Base-by-base conservation (phyloP, 768 basidiomycete genomes). In the Auriscalpium orientale region DNA sequence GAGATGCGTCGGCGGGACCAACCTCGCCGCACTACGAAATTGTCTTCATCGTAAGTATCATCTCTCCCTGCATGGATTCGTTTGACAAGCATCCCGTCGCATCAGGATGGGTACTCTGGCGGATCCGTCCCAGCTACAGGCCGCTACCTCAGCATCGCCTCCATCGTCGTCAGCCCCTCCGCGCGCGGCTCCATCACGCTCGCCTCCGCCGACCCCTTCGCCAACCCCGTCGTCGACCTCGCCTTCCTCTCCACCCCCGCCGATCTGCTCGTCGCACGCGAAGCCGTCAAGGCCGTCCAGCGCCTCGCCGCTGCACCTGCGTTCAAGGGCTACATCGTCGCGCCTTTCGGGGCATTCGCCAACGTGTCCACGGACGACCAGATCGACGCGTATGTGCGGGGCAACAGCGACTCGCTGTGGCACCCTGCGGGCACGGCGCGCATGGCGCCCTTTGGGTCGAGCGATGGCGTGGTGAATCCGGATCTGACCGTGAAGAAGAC, bases 201-300 rank as follows among this genome's bases (percentile, higher is more conserved):
- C 44, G 72, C 66, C 45, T 75, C 78, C 12, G 70, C 67, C 20
- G 66, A 76, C 60, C 72, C 80, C 8, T 80, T 82, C 65, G 69
- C 68, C 33, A 43, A 66, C 28, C 81, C 83, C 0, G 52, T 70
- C 33, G 79, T 84, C 63, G 72, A 84, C 60, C 78, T 79, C 5
- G 72, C 72, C 46, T 74, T 77, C 65, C 68, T 78, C 20, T 64
- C 51, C 33, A 66, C 67, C 7, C 49, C 56, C 1, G 67, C 71
- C 35, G 75, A 74, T 53, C 64, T 69, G 3, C 56, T 64, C 35
- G 58, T 60, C 16, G 64, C 73, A 65, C 60, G 61, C 8, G 57
- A 70, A 48, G 66, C 65, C 10, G 57, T 73, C 8, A 55, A 65
- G 43, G 65, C 56, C 13, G 66, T 62, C 4, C 35, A 54, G 9